Evolutionary conservation across 2,329 filamentous ascomycete genomes (phyloP).

Genomic region (Ceratocystis diversiconidia): DNA sequence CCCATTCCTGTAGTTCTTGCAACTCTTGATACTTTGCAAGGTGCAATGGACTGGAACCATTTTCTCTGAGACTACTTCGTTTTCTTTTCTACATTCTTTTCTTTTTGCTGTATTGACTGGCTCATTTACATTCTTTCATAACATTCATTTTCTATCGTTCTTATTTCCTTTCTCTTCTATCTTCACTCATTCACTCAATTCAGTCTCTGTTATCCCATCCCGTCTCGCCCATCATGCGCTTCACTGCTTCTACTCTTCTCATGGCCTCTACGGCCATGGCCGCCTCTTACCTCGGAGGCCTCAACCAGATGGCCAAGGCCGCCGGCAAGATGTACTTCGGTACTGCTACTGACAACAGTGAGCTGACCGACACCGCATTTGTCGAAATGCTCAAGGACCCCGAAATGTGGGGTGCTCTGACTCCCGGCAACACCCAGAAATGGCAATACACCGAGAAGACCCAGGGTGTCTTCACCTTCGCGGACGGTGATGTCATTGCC

Average conservation of each 20-base stretch:
- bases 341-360: constrained; percentile 41
- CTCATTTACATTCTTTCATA: constrained; percentile 15
- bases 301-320: constrained; percentile 36
- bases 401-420: constrained; percentile 47
- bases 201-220: not conserved
- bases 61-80: constrained; percentile 1
- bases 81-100: constrained; percentile 12
- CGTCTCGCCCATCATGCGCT: constrained; percentile 20
- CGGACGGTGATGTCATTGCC: constrained; percentile 38
- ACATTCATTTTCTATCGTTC: not conserved
- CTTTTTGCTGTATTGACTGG: constrained; percentile 9
- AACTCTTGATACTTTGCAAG: not conserved
- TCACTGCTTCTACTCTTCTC: constrained; percentile 20
- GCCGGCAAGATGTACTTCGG: constrained; percentile 47
- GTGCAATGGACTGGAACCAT: constrained; percentile 17
- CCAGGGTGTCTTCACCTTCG: constrained; percentile 45
- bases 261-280: constrained; percentile 22
- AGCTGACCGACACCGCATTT: constrained; percentile 33
- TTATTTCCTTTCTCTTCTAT: not conserved
- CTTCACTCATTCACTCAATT: not conserved
- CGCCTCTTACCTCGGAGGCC: constrained; percentile 25
- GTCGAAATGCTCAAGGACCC: constrained; percentile 37
- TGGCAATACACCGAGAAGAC: constrained; percentile 48
- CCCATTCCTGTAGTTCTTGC: too few species aligned
- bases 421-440: constrained; percentile 45